Conservation (phyloP, 2,329 filamentous ascomycete species). For the Penicillium expansum region DNA sequence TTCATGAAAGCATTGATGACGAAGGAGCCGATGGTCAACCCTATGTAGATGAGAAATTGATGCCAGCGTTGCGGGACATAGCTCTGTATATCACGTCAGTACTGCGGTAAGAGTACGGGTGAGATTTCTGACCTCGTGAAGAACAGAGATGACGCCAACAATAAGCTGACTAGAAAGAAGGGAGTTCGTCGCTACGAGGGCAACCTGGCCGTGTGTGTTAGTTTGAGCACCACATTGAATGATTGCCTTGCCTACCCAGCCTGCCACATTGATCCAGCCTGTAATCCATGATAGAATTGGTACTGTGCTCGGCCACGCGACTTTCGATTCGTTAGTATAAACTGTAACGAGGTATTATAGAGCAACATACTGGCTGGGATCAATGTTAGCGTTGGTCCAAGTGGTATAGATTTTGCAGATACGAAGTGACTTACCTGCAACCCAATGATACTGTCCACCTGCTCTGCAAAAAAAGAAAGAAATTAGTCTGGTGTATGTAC, state of each 20-base stretch:
- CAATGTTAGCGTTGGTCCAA: constrained; percentile 6
- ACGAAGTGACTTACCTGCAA: constrained; percentile 48
- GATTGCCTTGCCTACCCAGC: constrained; percentile 53
- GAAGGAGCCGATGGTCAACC: constrained; percentile 59
- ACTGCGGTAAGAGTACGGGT: not conserved
- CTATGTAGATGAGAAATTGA: constrained; percentile 70
- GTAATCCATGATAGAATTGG: constrained; percentile 65
- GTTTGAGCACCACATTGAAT: not conserved
- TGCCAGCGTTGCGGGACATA: constrained; percentile 64
- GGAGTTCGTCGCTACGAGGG: constrained; percentile 64
- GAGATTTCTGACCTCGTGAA: constrained; percentile 46
- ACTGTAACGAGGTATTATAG: not conserved
- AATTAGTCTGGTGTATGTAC: not conserved
- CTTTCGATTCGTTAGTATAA: constrained; percentile 16
- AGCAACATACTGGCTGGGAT: constrained; percentile 30
- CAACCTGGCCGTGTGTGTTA: constrained; percentile 35
- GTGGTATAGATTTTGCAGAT: not conserved
- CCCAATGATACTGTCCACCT: constrained; percentile 69
- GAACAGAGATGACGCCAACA: constrained; percentile 61
- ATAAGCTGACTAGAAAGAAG: constrained; percentile 66
- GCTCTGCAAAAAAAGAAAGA: constrained; percentile 31
- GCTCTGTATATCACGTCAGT: constrained; percentile 12
- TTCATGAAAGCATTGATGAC: constrained; percentile 65
- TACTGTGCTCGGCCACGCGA: constrained; percentile 60
- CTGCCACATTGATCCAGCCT: constrained; percentile 67